phyloP scores from a whole-genome alignment of 345 rosid species.

The Hypericum perforatum region DNA sequence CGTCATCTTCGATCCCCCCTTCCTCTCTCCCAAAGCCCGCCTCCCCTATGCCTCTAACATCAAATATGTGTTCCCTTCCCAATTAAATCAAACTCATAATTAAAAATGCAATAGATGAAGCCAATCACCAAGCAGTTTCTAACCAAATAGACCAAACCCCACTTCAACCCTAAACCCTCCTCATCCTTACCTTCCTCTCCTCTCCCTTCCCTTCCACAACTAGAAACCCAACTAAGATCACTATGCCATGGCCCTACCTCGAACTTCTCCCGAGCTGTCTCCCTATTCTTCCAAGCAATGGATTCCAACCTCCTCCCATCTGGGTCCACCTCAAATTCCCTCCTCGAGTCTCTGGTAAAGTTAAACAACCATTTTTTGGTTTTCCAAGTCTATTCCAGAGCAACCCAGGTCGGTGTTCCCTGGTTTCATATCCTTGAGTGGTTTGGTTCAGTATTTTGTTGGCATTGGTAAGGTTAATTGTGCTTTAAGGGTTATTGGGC shows the following conservation, averaged over 20 bases:
- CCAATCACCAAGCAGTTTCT: too few relatives aligned
- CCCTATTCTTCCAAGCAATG: conserved; percentile 30
- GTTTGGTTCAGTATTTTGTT: conserved; percentile 46
- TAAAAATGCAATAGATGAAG: too few relatives aligned
- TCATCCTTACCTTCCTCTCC: too few relatives aligned
- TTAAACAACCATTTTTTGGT: conserved; percentile 40
- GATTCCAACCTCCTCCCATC: too few relatives aligned
- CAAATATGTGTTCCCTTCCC: too few relatives aligned
- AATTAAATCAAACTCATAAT: too few relatives aligned
- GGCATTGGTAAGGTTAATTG: conserved; percentile 19
- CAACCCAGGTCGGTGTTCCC: conserved; percentile 28
- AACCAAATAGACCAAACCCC: too few relatives aligned
- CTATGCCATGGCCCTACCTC: conserved; percentile 32
- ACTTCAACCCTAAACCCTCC: too few relatives aligned
- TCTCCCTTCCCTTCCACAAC: conserved; percentile 15
- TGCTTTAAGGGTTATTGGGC: conserved; percentile 37
- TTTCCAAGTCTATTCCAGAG: conserved; percentile 32
- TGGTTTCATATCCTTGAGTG: conserved; percentile 39
- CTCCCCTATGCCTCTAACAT: conserved; percentile 2
- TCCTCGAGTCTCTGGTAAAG: conserved; percentile 37
- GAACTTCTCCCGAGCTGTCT: conserved; percentile 26
- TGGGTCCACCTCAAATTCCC: too few relatives aligned
- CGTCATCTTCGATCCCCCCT: conserved; percentile 38
- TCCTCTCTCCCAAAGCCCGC: conserved; percentile 31
- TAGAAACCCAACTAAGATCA: conserved; percentile 26